Conservation (phyloP, 371 early-diverging fungal genomes). For the Sporodiniella umbellata region DNA sequence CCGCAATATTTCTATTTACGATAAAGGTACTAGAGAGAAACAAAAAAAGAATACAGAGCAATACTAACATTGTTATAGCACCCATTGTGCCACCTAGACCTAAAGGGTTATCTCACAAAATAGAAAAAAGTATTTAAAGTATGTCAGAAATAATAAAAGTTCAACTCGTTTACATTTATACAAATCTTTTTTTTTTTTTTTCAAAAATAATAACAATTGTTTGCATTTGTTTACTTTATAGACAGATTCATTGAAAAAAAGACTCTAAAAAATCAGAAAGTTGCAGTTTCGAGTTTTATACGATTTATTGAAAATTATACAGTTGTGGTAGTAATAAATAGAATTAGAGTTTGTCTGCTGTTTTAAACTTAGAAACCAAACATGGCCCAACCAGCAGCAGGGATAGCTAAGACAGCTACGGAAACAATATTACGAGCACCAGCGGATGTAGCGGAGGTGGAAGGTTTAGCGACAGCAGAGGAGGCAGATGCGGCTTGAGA, state of each 20-base stretch:
- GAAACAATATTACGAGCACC: slow-evolving; percentile 14
- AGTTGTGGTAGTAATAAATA: not conserved
- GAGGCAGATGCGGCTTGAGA: not conserved
- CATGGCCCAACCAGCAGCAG: slow-evolving; percentile 19
- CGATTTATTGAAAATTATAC: not conserved
- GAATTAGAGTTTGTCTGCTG: not conserved
- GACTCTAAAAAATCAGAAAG: no score
- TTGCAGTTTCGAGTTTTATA: no score
- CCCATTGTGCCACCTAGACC: slow-evolving; percentile 17
- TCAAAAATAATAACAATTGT: not conserved
- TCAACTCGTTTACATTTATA: not conserved
- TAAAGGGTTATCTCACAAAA: not conserved
- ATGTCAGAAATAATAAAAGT: not conserved
- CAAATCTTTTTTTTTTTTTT: not conserved
- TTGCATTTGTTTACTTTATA: no score
- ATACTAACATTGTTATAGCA: slow-evolving; percentile 1
- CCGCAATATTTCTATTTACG: not conserved
- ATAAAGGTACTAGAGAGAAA: not conserved
- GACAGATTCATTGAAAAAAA: no score
- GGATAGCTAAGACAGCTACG: slow-evolving; percentile 12
- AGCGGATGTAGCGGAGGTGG: slow-evolving; percentile 3
- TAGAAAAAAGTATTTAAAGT: not conserved
- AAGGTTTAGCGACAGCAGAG: not conserved
- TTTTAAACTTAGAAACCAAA: slow-evolving; percentile 20
- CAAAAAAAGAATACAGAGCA: no score